A percentile compares a stretch with the other conserved stretches of the same genome.
Evolutionary conservation across 257 asterid species (phyloP).

Genomic region (Vinca minor): DNA sequence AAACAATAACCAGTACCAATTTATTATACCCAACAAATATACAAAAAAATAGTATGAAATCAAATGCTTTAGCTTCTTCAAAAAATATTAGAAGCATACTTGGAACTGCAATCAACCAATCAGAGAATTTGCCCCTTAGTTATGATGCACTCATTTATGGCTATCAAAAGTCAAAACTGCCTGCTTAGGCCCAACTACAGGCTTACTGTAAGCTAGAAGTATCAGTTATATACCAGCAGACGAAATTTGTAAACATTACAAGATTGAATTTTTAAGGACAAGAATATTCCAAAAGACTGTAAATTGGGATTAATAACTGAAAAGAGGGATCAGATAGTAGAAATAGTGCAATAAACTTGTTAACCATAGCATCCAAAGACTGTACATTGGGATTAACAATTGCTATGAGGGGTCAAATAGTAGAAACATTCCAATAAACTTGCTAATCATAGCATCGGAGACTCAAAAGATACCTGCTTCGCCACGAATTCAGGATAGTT

Average conservation of each 20-base stretch:
- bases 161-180: background rate
- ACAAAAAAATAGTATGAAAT: too few species aligned
- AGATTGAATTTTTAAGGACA: background rate
- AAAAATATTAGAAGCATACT: too few species aligned
- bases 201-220: background rate
- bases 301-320: background rate
- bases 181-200: background rate
- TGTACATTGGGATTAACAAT: background rate
- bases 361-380: background rate
- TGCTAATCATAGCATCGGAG: background rate
- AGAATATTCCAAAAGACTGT: background rate
- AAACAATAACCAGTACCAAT: background rate
- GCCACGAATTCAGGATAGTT: constrained; percentile 90
- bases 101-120: background rate
- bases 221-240: background rate
- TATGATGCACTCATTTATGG: background rate
- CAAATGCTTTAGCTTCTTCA: too few species aligned
- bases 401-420: background rate
- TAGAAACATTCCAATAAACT: background rate
- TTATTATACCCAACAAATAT: background rate
- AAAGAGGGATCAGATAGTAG: background rate
- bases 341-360: background rate
- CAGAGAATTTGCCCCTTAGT: background rate
- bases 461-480: constrained; percentile 50
- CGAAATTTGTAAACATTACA: background rate